A percentile compares a stretch with the other conserved stretches of the same genome.
Evolutionary conservation across 306 rosid genomes (phyloP).

Genomic region (Sindora glabra): DNA sequence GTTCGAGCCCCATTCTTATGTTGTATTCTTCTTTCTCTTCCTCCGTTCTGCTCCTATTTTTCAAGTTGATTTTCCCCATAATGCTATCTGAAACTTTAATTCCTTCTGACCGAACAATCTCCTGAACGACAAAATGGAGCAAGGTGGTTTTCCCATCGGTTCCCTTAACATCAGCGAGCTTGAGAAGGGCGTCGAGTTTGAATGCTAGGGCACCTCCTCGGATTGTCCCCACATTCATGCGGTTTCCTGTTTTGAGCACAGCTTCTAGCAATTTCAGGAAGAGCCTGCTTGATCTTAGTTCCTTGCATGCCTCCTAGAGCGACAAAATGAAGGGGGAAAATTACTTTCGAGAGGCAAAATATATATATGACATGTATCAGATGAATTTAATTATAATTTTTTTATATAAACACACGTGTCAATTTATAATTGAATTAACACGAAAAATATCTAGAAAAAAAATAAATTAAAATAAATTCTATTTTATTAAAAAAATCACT

Average conservation of each 20-base stretch:
- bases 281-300: constrained; percentile 84
- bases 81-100: constrained; percentile 82
- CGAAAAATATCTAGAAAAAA: too few relatives aligned
- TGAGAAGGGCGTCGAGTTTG: constrained; percentile 84
- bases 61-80: constrained; percentile 79
- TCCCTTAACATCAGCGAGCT: constrained; percentile 88
- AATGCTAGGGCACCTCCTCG: constrained; percentile 93
- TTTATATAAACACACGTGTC: too few relatives aligned
- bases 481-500: too few relatives aligned
- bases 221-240: constrained; percentile 95
- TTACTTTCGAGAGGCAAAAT: too few relatives aligned
- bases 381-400: too few relatives aligned
- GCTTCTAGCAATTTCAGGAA: constrained; percentile 86
- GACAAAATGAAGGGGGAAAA: not conserved
- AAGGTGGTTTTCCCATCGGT: constrained; percentile 83
- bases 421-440: too few relatives aligned
- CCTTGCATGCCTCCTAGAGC: constrained; percentile 89
- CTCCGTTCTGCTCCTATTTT: constrained; percentile 38
- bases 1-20: constrained; percentile 80
- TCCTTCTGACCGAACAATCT: constrained; percentile 74
- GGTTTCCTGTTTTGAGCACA: constrained; percentile 87
- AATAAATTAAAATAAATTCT: too few relatives aligned
- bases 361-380: too few relatives aligned
- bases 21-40: constrained; percentile 82
- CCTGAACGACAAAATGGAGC: constrained; percentile 94